Conservation (phyloP, 352 stramenopile species). For the Globisporangium uncinulatum region DNA sequence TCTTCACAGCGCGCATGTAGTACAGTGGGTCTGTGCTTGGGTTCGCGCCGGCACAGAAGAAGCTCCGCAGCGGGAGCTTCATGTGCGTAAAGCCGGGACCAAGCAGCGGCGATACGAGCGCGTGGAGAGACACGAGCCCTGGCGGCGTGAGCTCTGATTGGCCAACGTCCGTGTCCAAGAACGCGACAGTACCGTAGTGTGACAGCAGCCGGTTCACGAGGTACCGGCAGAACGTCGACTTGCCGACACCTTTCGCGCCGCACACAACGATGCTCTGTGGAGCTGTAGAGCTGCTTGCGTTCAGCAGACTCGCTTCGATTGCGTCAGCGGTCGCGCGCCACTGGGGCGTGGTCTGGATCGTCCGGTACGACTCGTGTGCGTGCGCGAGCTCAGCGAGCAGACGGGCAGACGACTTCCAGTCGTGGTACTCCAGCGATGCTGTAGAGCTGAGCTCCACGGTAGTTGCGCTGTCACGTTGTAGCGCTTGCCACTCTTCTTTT, state of each 20-base stretch:
- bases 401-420: slow-evolving; percentile 45
- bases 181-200: slow-evolving; percentile 71
- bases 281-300: background rate
- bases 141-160: slow-evolving; percentile 93
- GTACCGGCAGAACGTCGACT: slow-evolving; percentile 94
- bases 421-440: slow-evolving; percentile 19
- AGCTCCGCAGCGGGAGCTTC: slow-evolving; percentile 60
- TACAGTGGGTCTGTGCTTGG: slow-evolving; percentile 67
- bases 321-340: slow-evolving; percentile 45
- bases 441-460: background rate
- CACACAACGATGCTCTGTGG: slow-evolving; percentile 85
- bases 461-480: background rate
- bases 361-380: slow-evolving; percentile 44
- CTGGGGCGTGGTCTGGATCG: slow-evolving; percentile 50
- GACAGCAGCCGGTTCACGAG: slow-evolving; percentile 89
- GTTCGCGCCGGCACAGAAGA: slow-evolving; percentile 75
- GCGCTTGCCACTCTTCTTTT: slow-evolving; percentile 29
- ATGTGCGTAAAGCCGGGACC: slow-evolving; percentile 91
- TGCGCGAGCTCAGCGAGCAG: slow-evolving; percentile 51
- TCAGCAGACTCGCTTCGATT: slow-evolving; percentile 34
- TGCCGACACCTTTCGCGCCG: slow-evolving; percentile 94
- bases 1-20: slow-evolving; percentile 72
- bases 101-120: slow-evolving; percentile 85
- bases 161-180: slow-evolving; percentile 94
- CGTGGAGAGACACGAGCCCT: slow-evolving; percentile 90